phyloP scores from a whole-genome alignment of 176 grass and related monocot species.

The Elymus sibiricus region DNA sequence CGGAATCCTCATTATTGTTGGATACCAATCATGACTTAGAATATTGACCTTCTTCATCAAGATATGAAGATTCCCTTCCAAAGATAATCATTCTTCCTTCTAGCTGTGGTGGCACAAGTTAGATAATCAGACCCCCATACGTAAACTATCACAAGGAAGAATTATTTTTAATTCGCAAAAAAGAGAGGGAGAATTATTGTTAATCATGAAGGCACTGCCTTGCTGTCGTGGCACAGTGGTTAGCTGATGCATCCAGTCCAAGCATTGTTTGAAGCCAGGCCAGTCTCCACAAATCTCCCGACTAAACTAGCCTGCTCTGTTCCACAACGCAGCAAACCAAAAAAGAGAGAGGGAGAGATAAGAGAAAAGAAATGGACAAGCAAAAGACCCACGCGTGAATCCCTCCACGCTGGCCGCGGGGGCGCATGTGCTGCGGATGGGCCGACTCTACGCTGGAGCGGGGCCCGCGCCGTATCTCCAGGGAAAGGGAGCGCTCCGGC shows the following conservation, averaged over 20 bases:
- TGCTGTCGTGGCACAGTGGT: constrained; percentile 18
- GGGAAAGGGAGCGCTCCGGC: not conserved
- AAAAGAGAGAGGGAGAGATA: not conserved
- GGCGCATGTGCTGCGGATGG: constrained; percentile 24
- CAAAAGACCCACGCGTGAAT: constrained; percentile 17
- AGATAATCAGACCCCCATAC: not conserved
- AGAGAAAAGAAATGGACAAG: not conserved
- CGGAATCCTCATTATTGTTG: not conserved
- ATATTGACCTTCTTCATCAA: constrained; percentile 11
- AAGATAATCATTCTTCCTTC: not conserved
- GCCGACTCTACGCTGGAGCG: constrained; percentile 25
- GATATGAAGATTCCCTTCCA: not conserved
- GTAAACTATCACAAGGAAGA: not conserved
- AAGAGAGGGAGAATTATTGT: too few relatives aligned
- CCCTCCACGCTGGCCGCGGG: constrained; percentile 42
- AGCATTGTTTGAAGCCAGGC: not conserved
- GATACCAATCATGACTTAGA: not conserved
- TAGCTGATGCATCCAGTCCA: not conserved
- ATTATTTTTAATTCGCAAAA: too few relatives aligned
- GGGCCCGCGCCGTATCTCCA: constrained; percentile 36
- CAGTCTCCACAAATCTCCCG: not conserved
- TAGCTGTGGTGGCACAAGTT: not conserved
- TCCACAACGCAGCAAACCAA: not conserved
- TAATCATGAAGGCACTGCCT: constrained; percentile 23
- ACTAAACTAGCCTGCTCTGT: constrained; percentile 1